These are phyloP conservation scores for Diaporthe batatas DNA, from an alignment of 2,329 filamentous ascomycete species.

Conservation along the genomic window DNA sequence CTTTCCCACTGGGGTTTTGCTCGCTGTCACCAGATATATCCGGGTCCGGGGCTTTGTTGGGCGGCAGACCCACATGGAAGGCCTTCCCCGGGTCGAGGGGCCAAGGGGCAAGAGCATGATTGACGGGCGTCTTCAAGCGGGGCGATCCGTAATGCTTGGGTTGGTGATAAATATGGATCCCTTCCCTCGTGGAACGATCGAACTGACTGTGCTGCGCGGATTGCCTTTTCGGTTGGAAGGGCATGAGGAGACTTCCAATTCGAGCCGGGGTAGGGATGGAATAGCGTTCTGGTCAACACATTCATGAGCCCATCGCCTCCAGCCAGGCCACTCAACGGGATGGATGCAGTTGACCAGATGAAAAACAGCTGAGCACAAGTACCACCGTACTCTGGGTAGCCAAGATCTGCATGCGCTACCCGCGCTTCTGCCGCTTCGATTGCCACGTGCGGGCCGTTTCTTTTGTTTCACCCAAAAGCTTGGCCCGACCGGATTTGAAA, in stretches of 20 bases:
- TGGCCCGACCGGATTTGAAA: constrained; percentile 31
- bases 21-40: constrained; percentile 29
- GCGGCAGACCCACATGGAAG: constrained; percentile 24
- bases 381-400: neutral
- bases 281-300: neutral
- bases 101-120: neutral
- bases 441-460: constrained; percentile 32
- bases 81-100: constrained; percentile 19
- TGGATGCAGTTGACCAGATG: neutral
- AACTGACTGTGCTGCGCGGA: constrained; percentile 11
- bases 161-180: constrained; percentile 21
- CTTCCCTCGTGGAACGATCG: constrained; percentile 3
- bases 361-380: neutral
- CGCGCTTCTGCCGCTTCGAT: constrained; percentile 24
- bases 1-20: constrained; percentile 17
- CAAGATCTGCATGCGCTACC: constrained; percentile 30
- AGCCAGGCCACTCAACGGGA: neutral
- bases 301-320: neutral
- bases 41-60: constrained; percentile 22
- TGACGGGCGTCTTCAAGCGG: constrained; percentile 21
- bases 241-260: too few relatives aligned
- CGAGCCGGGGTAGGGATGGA: neutral
- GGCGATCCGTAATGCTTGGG: constrained; percentile 22
- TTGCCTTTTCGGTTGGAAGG: too few relatives aligned
- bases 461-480: constrained; percentile 35